Evolutionary conservation across 306 rosid genomes (phyloP), one percentile per base, ranked within the genome.

Genomic region (Sicyos baderoa): DNA sequence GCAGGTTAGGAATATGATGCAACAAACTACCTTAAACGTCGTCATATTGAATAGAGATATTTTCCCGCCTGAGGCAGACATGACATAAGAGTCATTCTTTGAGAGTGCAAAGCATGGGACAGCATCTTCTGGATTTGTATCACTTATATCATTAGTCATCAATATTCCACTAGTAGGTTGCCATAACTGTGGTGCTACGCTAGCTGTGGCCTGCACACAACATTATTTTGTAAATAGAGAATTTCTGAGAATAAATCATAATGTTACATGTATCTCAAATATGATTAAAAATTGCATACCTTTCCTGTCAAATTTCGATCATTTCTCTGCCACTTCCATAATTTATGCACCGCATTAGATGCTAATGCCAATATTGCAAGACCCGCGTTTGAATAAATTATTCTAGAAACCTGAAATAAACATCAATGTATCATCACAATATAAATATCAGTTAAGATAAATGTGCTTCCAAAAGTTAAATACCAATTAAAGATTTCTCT

Each of bases 31-130:
- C 99, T 87, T 90, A 85, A 94, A 94, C 18, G 99, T 94, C 97
- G 90, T 94, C 97, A 94, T 94, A 81, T 94, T 90, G 88, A 94
- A 94, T 47, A 94, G 80, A 75, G 99, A 94, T 81, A 94, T 88
- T 83, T 94, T 94, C 9, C 99, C 99, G 59, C 99, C 99, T 0
- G 99, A 94, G 60, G 99, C 99, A 77, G 99, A 94, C 97, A 94
- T 88, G 53, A 94, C 97, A 74, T 94, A 94, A 0, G 99, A 94
- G 58, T 94, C 99, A 47, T 94, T 94, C 85, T 90, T 94, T 53
- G 99, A 94, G 56, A 94, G 96, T 3, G 99, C 99, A 85, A 94
- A 94, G 81, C 99, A 94, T 27, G 99, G 79, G 61, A 90, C 95
- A 51, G 92, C 92, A 57, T 94, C 99, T 81, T 94, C 99, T 17